Evolutionary conservation across 2,329 filamentous ascomycete genomes (phyloP), one percentile per base, ranked within the genome.

Genomic region (Ceratocystis huliohia): DNA sequence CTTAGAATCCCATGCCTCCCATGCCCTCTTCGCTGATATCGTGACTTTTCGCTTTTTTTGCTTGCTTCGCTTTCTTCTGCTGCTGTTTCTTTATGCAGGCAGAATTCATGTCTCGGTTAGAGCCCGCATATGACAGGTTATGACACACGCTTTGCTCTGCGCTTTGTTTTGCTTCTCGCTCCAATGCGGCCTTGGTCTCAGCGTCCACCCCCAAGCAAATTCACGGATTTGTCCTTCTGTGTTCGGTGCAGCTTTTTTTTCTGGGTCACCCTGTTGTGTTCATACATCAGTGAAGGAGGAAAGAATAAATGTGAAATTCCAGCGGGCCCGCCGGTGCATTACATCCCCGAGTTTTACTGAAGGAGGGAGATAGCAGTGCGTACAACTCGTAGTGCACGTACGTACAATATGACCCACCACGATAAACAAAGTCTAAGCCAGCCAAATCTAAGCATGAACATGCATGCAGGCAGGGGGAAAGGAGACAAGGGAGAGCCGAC

Each of bases 271-370:
- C 28, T 37, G 56, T 37, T 59, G 28, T 59, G 8, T 59, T 28
- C 5, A n/a, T 59, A 59, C 56, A 28, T n/a, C 28, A 37, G 56
- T 30, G 17, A 37, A 53, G 20, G 8, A 28, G 30, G 25, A 57
- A 44, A 61, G 6, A 62, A 33, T 5, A 45, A 62, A 61, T 13
- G 10, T 5, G 22, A 56, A 56, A 56, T 15, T 28, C 50, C 20
- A 56, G 37, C 56, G 56, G 56, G n/a, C 13, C 13, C n/a, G 56
- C 56, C 56, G 56, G 56, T 17, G 56, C 56, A 59, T 59, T 59
- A 8, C n/a, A 59, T 33, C 56, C 25, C 56, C 28, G 28, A 59
- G 53, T 28, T 37, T 37, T 59, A 17, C 17, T 30, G 37, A 13
- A 41, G 37, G 37, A 41, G 37, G 37, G 37, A 41, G 37, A 41